Evolutionary conservation across 1,284 basidiomycete genomes (phyloP), one percentile per base, ranked within the genome.

Genomic region (Exobasidium rhododendri): DNA sequence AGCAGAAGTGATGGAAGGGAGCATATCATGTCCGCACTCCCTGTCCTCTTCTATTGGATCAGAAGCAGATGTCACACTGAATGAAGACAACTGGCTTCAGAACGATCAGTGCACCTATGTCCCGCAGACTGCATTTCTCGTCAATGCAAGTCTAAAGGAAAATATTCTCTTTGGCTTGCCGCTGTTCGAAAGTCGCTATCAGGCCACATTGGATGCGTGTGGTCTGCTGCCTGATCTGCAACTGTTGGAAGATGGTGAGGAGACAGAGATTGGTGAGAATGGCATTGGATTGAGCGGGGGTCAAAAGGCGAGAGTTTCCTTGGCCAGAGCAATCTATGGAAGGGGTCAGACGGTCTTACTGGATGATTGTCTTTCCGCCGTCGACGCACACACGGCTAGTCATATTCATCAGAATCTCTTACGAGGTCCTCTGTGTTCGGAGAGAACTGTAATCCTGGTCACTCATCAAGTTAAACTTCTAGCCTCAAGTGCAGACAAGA

Each of bases 381-480:
- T 91, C 1, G 89, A 91, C 73, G 85, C 87, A 3, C 67, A 73
- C 62, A 77, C 74, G 28, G 88, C 85, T 61, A 86, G 88, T 43
- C 83, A 84, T 54, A 59, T 78, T 56, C 59, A 68, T 3, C 54
- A 61, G 31, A 66, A 67, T 6, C 58, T 67, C 54, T 44, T 77
- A 2, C 55, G 53, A 20, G 75, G 74, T 1, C 61, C 65, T 3
- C 64, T 78, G 17, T 58, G 73, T 0, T 83, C 84, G 0, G 79
- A 82, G 43, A 84, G 87, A 46, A 90, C 89, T 0, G 82, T 89
- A 17, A 83, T 92, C 20, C 82, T 92, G 17, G 89, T 90, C 32
- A 90, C 89, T 0, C 90, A 92, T 59, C 70, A 75, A 28, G 68
- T 74, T 17, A 64, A 68, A 31, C 56, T 72, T 1, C 67, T 78